Conservation (phyloP, 148 eudicot genomes). For the Chenopodium quinoa region DNA sequence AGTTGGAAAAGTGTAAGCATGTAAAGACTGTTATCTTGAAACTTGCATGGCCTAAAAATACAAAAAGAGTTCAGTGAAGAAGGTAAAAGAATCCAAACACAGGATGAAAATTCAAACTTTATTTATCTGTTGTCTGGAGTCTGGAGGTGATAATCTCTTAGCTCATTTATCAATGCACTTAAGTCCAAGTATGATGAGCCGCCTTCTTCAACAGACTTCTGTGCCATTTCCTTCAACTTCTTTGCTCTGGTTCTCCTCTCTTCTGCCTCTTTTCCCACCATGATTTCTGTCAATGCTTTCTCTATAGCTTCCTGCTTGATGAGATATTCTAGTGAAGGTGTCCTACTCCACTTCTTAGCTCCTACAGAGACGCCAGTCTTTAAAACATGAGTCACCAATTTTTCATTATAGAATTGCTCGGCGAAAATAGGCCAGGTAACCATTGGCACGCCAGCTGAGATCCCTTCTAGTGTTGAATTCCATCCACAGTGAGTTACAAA, state of each 20-base stretch:
- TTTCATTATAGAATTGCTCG: constrained; percentile 38
- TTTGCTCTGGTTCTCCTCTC: constrained; percentile 29
- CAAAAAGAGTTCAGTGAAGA: too few relatives aligned
- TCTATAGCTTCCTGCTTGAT: constrained; percentile 16
- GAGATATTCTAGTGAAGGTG: neutral
- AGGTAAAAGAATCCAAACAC: too few relatives aligned
- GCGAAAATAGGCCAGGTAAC: constrained; percentile 40
- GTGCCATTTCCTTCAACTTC: constrained; percentile 29
- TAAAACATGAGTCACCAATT: constrained; percentile 21
- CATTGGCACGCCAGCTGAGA: constrained; percentile 38
- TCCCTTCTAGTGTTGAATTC: constrained; percentile 39
- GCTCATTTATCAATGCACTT: constrained; percentile 24
- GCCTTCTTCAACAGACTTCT: constrained; percentile 32
- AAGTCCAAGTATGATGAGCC: constrained; percentile 34
- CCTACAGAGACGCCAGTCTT: constrained; percentile 30
- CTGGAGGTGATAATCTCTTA: neutral
- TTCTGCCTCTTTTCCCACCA: constrained; percentile 30
- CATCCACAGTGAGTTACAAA: constrained; percentile 44
- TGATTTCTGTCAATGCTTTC: constrained; percentile 28
- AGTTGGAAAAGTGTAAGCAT: too few relatives aligned
- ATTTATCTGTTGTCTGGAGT: constrained; percentile 12
- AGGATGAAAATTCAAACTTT: neutral
- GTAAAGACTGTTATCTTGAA: too few relatives aligned
- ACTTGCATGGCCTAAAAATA: too few relatives aligned
- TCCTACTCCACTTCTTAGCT: constrained; percentile 15